Evolutionary conservation across 208 protist genomes (phyloP).

Genomic region (Zelonia costaricensis): DNA sequence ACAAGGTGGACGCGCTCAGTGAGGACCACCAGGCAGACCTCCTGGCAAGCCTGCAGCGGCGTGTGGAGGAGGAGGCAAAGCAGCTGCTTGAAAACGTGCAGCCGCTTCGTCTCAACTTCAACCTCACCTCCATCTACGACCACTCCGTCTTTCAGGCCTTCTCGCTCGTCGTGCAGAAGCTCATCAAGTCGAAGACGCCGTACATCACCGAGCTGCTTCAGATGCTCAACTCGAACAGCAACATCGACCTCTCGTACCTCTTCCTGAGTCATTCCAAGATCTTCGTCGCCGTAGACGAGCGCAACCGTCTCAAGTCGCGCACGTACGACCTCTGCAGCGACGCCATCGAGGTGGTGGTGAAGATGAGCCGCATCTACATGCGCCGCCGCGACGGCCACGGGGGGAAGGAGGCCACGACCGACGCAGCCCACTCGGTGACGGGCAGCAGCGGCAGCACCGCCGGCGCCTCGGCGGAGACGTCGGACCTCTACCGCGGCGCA

Average conservation of each 20-base stretch:
- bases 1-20: constrained; percentile 89
- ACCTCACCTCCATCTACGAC: constrained; percentile 91
- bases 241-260: constrained; percentile 82
- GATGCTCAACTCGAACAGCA: constrained; percentile 90
- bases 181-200: constrained; percentile 75
- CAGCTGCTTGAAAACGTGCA: constrained; percentile 69
- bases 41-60: constrained; percentile 73
- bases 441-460: neutral
- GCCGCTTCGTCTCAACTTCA: constrained; percentile 81
- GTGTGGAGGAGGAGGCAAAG: constrained; percentile 78
- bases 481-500: constrained; percentile 27
- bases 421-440: neutral
- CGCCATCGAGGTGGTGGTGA: constrained; percentile 82
- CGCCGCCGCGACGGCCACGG: neutral
- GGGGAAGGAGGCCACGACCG: neutral
- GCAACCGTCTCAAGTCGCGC: constrained; percentile 71
- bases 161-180: constrained; percentile 83
- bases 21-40: constrained; percentile 88
- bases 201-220: constrained; percentile 87
- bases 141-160: constrained; percentile 92
- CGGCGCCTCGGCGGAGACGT: constrained; percentile 3
- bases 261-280: constrained; percentile 90
- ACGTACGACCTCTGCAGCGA: constrained; percentile 91
- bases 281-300: constrained; percentile 82
- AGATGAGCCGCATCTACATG: constrained; percentile 74